Percentiles rank a stretch among this genome's conserved stretches.
phyloP scores from a whole-genome alignment of 2,329 filamentous ascomycete species.

The Fusarium sp. region DNA sequence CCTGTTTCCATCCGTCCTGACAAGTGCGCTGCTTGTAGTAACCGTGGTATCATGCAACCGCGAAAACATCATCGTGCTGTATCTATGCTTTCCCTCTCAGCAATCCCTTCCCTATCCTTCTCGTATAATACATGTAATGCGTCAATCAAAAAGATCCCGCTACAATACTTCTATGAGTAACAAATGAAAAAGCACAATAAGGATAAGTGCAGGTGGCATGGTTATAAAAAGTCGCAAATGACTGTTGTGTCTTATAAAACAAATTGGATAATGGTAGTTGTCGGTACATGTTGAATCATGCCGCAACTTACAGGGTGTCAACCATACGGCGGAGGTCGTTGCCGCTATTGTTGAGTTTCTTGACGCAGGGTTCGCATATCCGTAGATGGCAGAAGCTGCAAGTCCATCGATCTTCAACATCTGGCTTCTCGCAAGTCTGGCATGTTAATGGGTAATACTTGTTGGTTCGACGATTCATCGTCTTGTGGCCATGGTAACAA shows the following conservation, averaged over 20 bases:
- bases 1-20: conserved; percentile 4
- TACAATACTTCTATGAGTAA: conserved; percentile 32
- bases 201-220: background rate
- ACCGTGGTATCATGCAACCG: conserved; percentile 40
- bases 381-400: conserved; percentile 65
- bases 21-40: conserved; percentile 23
- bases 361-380: conserved; percentile 63
- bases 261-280: background rate
- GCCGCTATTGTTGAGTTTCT: conserved; percentile 55
- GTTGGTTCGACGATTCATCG: conserved; percentile 64
- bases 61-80: conserved; percentile 15
- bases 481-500: conserved; percentile 63
- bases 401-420: conserved; percentile 59
- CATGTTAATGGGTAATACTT: conserved; percentile 64
- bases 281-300: conserved; percentile 3
- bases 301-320: conserved; percentile 41
- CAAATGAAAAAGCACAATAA: conserved; percentile 33
- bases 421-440: conserved; percentile 63
- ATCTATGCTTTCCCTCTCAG: conserved; percentile 30
- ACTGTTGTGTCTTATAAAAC: background rate
- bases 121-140: conserved; percentile 44
- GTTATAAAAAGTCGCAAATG: conserved; percentile 5
- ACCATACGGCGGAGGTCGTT: conserved; percentile 60
- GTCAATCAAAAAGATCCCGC: conserved; percentile 21
- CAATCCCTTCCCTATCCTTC: conserved; percentile 9